These are phyloP conservation scores for Rhodotorula sp. DNA, from an alignment of 1,284 basidiomycete species.

Conservation along the genomic window DNA sequence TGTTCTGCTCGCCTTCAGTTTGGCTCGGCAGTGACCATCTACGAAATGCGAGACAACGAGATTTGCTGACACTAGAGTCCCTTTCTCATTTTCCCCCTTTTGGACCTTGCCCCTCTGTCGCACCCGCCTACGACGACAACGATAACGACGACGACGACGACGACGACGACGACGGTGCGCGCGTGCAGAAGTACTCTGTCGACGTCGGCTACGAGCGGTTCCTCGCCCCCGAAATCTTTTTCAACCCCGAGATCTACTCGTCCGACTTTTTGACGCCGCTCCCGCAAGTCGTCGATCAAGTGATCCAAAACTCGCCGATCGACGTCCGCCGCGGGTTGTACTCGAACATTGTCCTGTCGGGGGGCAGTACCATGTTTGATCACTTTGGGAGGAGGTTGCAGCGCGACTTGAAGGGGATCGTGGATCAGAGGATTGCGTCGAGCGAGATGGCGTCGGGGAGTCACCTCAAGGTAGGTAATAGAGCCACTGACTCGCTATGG, in stretches of 20 bases:
- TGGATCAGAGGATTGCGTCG: slow-evolving; percentile 82
- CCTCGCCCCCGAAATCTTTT: slow-evolving; percentile 98
- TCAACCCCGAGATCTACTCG: slow-evolving; percentile 98
- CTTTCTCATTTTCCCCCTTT: too few species aligned
- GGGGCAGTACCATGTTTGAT: slow-evolving; percentile 97
- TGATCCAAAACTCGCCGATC: slow-evolving; percentile 94
- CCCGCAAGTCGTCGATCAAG: slow-evolving; percentile 92
- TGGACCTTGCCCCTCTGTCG: too few species aligned
- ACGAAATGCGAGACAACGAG: too few species aligned
- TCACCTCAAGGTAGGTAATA: slow-evolving; percentile 72
- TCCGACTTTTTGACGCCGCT: slow-evolving; percentile 98
- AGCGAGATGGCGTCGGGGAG: slow-evolving; percentile 74
- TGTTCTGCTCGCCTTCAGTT: background rate
- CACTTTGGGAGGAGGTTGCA: slow-evolving; percentile 95
- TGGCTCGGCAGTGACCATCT: too few species aligned
- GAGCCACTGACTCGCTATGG: too few species aligned
- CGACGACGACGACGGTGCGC: background rate
- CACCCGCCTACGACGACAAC: too few species aligned
- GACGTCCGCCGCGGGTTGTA: slow-evolving; percentile 91
- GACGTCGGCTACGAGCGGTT: slow-evolving; percentile 99
- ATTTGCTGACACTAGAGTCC: too few species aligned
- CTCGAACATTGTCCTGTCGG: slow-evolving; percentile 93
- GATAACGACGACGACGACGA: too few species aligned
- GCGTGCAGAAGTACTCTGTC: slow-evolving; percentile 73
- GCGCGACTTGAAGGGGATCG: slow-evolving; percentile 89